Conservation (phyloP, 345 rosid genomes). For the Angophora floribunda region DNA sequence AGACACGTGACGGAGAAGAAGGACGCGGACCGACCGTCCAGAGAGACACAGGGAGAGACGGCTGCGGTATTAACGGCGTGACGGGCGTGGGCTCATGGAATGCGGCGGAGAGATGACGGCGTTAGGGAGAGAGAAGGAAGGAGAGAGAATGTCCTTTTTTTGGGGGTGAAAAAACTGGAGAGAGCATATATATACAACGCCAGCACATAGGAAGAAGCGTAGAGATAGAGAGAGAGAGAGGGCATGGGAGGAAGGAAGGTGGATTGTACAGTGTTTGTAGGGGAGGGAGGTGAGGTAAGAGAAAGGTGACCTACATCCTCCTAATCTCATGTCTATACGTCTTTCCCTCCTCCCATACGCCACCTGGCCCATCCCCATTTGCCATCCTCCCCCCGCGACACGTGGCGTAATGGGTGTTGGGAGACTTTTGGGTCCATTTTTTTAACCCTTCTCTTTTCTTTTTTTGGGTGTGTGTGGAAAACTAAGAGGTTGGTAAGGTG, state of each 20-base stretch:
- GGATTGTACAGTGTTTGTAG: background rate
- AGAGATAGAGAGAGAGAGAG: background rate
- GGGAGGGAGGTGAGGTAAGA: conserved; percentile 9
- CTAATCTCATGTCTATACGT: conserved; percentile 14
- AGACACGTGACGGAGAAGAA: background rate
- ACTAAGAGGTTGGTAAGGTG: conserved; percentile 34
- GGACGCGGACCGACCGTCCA: background rate
- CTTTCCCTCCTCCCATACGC: conserved; percentile 2
- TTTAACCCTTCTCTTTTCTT: accelerated
- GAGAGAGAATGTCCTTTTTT: background rate
- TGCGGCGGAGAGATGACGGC: background rate
- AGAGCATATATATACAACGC: background rate
- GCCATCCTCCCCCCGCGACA: background rate
- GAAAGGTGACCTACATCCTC: conserved; percentile 57
- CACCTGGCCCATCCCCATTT: background rate
- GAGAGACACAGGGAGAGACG: background rate
- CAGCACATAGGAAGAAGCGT: background rate
- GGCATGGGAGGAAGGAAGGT: background rate
- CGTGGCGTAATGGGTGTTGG: conserved; percentile 15
- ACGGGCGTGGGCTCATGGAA: background rate
- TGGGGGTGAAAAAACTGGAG: background rate
- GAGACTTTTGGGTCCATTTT: background rate
- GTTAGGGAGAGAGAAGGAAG: background rate
- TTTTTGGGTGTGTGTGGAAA: background rate
- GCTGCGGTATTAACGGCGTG: background rate